phyloP scores from a whole-genome alignment of 371 early-diverging fungal species.

The Vairimorpha ceranae region DNA sequence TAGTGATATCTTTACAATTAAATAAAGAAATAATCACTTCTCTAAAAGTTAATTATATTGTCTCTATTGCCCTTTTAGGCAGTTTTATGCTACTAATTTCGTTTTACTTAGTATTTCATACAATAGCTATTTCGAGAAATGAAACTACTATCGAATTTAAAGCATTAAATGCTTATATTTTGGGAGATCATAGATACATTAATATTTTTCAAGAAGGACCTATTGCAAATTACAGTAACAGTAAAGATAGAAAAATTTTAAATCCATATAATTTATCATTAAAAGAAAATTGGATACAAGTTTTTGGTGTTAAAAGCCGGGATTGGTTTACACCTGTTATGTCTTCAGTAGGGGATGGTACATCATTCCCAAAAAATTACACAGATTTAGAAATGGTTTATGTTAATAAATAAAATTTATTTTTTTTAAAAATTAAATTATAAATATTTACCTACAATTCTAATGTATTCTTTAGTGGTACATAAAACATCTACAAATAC shows the following conservation, averaged over 20 bases:
- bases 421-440: not conserved
- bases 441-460: constrained; percentile 50
- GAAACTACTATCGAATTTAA: constrained; percentile 81
- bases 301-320: constrained; percentile 67
- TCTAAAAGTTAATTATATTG: constrained; percentile 58
- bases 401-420: not conserved
- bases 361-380: constrained; percentile 50
- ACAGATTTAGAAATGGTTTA: constrained; percentile 8
- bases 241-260: constrained; percentile 65
- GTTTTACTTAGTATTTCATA: constrained; percentile 72
- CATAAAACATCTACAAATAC: constrained; percentile 52
- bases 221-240: constrained; percentile 67
- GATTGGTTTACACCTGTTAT: constrained; percentile 65
- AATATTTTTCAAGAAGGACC: constrained; percentile 69
- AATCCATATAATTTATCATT: constrained; percentile 83
- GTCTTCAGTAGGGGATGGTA: constrained; percentile 60
- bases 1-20: constrained; percentile 38
- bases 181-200: constrained; percentile 36
- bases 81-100: constrained; percentile 68
- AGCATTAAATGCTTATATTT: constrained; percentile 47
- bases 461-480: constrained; percentile 49
- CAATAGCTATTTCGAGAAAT: constrained; percentile 72
- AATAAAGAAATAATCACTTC: constrained; percentile 8
- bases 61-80: constrained; percentile 64
- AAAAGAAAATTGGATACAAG: constrained; percentile 68